Evolutionary conservation across 176 grass and related monocot genomes (phyloP), one percentile per base, ranked within the genome.

Genomic region (Carex kokanica): DNA sequence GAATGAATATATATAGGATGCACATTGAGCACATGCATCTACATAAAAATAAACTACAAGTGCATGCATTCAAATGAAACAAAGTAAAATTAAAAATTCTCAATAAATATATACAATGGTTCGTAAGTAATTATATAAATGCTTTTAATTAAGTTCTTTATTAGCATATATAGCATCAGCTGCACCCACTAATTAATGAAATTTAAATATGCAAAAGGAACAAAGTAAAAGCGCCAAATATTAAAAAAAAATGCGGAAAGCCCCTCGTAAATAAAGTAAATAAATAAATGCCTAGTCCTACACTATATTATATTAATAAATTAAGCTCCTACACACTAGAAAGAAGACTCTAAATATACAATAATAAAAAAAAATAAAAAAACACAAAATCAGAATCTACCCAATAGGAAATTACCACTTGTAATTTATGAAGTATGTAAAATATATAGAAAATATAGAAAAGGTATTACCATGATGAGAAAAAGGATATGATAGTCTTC

Each of bases 401-500:
- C 56, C 6, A 61, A 56, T 11, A 82, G 12, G 62, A 82, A 83
- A 25, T 45, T 49, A 10, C 80, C 11, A 49, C 9, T 10, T 64
- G n/a, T n/a, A n/a, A n/a, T 9, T 52, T 47, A 24, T 23, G 1
- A n/a, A n/a, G n/a, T n/a, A n/a, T n/a, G n/a, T n/a, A n/a, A n/a
- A 6, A 2, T 47, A 58, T 78, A 41, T 23, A 72, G 9, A 18
- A 10, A 13, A 47, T 64, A 82, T 5, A 0, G n/a, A 74, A 56
- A 52, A 9, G 65, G 38, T 3, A 38, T 10, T 41, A 57, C 65
- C 21, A 25, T 64, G 49, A 10, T 23, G 10, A 18, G 73, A 53
- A 54, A 94, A 95, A 95, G 94, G 94, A 97, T 97, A 97, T 97
- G 92, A 97, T 97, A 2, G 94, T 97, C 88, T 97, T 97, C 85